phyloP scores from a whole-genome alignment of 2,329 filamentous ascomycete species.

The Pseudomassariella vexata region DNA sequence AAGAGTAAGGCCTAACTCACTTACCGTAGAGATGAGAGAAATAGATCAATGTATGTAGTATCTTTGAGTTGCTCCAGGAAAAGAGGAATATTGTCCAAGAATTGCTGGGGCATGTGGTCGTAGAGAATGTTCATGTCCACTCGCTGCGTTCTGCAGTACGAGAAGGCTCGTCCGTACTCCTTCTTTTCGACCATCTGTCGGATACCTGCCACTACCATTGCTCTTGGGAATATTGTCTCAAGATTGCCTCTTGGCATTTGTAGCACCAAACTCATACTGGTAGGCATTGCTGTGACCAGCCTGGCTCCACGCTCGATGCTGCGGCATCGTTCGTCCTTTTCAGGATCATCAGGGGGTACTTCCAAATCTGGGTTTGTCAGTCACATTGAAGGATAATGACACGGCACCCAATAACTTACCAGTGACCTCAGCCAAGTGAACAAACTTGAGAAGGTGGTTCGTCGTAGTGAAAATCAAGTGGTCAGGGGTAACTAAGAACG shows the following conservation, averaged over 20 bases:
- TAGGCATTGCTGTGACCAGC: conserved; percentile 84
- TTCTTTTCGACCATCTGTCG: conserved; percentile 72
- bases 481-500: conserved; percentile 72
- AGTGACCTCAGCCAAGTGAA: conserved; percentile 66
- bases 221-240: conserved; percentile 89
- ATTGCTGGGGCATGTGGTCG: conserved; percentile 84
- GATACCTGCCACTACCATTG: conserved; percentile 87
- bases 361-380: conserved; percentile 63
- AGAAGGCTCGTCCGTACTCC: conserved; percentile 79
- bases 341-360: conserved; percentile 80
- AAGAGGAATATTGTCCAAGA: conserved; percentile 66
- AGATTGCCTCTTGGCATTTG: conserved; percentile 96
- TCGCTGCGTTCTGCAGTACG: conserved; percentile 83
- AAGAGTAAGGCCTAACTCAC: too few species aligned
- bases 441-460: conserved; percentile 89
- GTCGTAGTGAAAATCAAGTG: conserved; percentile 91
- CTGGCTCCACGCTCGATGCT: conserved; percentile 85
- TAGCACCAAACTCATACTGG: conserved; percentile 76
- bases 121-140: conserved; percentile 98
- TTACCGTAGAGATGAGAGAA: conserved; percentile 78
- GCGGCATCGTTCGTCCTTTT: conserved; percentile 85
- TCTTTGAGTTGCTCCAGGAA: conserved; percentile 84
- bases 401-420: too few species aligned
- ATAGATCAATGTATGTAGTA: conserved; percentile 79
- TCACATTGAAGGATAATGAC: too few species aligned